Percentiles rank a stretch among this genome's conserved stretches.
Evolutionary conservation across 2,329 filamentous ascomycete species (phyloP).

Genomic region (Colletotrichum sp.): DNA sequence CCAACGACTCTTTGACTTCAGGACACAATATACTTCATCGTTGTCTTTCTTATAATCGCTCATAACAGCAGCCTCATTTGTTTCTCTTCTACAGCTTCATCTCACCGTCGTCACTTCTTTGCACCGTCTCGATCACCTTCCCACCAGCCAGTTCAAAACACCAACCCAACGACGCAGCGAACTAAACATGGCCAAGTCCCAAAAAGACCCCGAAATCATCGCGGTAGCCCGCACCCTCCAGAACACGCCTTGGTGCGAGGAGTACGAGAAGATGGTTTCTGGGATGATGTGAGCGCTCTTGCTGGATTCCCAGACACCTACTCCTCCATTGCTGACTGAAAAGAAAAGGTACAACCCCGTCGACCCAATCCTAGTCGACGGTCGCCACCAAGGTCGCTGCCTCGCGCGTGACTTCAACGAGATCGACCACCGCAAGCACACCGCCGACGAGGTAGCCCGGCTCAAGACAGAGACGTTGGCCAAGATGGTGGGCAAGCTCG

Average conservation of each 20-base stretch:
- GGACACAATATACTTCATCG: not conserved
- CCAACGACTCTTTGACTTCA: not conserved
- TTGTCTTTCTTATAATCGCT: not conserved
- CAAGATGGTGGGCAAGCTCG: conserved; percentile 49
- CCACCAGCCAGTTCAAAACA: no score
- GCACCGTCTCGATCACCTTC: not conserved
- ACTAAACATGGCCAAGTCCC: not conserved
- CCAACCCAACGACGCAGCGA: no score
- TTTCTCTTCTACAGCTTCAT: not conserved
- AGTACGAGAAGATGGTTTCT: conserved; percentile 18
- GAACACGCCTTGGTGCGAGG: conserved; percentile 2
- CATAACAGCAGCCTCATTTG: fast-evolving
- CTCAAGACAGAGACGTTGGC: conserved; percentile 46
- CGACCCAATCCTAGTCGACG: conserved; percentile 46
- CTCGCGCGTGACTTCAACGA: conserved; percentile 54
- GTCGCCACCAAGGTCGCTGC: conserved; percentile 53
- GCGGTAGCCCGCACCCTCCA: not conserved
- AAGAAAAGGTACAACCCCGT: conserved; percentile 49
- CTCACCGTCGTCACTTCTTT: not conserved
- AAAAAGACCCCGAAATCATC: conserved; percentile 1
- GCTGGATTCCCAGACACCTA: no score
- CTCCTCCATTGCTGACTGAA: no score
- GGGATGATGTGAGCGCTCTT: conserved; percentile 6
- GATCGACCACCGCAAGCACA: conserved; percentile 57
- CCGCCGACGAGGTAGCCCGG: conserved; percentile 27